Evolutionary conservation across 495 filamentous ascomycete genomes (phyloP).

Genomic region (Haplographium delicatum): DNA sequence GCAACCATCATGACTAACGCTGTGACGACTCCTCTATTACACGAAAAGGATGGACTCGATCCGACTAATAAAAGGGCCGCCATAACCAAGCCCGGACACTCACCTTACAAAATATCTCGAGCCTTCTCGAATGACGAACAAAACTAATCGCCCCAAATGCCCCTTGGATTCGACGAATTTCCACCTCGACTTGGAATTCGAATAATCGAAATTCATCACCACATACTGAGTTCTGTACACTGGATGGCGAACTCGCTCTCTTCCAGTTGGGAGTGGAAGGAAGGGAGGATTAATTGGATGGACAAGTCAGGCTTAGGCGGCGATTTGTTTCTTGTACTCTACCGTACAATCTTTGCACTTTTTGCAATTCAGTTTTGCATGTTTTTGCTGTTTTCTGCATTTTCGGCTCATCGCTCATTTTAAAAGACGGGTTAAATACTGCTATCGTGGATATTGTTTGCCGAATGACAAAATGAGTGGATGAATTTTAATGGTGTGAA

Average conservation of each 20-base stretch:
- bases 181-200: too few relatives aligned
- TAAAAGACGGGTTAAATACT: too few relatives aligned
- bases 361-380: not conserved
- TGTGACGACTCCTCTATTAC: slow-evolving; percentile 20
- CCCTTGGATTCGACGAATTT: too few relatives aligned
- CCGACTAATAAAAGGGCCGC: slow-evolving; percentile 6
- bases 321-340: slow-evolving; percentile 1
- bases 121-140: not conserved
- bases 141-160: not conserved
- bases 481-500: too few relatives aligned
- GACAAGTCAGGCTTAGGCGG: not conserved
- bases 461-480: too few relatives aligned
- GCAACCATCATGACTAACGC: slow-evolving; percentile 31
- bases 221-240: not conserved
- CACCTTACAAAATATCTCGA: slow-evolving; percentile 3
- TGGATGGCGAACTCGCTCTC: not conserved
- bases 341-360: not conserved
- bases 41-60: slow-evolving; percentile 5
- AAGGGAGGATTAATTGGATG: too few relatives aligned
- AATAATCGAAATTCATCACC: not conserved
- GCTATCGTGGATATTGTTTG: too few relatives aligned
- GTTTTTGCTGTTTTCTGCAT: not conserved
- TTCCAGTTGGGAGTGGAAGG: not conserved
- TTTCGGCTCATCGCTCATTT: too few relatives aligned
- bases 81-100: not conserved